These are phyloP conservation scores for Triticum timopheevii DNA, from an alignment of 176 grass and related monocot species.

Conservation along the genomic window DNA sequence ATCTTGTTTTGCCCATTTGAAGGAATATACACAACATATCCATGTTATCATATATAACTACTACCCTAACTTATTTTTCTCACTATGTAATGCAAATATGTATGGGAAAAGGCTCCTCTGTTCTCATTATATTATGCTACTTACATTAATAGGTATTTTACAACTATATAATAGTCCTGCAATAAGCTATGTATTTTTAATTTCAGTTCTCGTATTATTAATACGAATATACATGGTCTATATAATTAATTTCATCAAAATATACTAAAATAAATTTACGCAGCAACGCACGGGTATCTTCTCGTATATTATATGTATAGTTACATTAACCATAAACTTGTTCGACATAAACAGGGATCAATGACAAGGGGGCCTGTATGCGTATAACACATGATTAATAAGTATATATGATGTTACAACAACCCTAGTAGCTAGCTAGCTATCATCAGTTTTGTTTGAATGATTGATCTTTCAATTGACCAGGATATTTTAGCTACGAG, in stretches of 20 bases:
- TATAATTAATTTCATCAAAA: background rate
- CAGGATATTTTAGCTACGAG: background rate
- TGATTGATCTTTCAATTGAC: background rate
- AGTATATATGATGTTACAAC: background rate
- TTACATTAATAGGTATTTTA: background rate
- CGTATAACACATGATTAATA: background rate
- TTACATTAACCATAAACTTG: background rate
- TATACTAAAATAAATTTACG: accelerated
- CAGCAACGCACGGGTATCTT: background rate
- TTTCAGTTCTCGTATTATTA: background rate
- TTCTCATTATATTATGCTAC: background rate
- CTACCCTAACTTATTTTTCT: background rate
- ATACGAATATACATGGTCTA: background rate
- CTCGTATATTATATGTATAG: background rate
- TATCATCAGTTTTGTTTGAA: background rate
- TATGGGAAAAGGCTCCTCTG: background rate
- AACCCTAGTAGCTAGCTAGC: background rate
- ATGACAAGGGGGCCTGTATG: background rate
- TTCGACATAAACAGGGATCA: background rate
- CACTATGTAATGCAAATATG: background rate
- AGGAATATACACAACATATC: background rate
- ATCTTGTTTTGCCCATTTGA: conserved; percentile 9
- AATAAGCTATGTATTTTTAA: background rate
- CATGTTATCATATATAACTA: background rate
- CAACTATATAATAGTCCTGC: background rate